These are phyloP conservation scores for Schizophyllum commune DNA, from an alignment of 1,284 basidiomycete species.

Conservation along the genomic window DNA sequence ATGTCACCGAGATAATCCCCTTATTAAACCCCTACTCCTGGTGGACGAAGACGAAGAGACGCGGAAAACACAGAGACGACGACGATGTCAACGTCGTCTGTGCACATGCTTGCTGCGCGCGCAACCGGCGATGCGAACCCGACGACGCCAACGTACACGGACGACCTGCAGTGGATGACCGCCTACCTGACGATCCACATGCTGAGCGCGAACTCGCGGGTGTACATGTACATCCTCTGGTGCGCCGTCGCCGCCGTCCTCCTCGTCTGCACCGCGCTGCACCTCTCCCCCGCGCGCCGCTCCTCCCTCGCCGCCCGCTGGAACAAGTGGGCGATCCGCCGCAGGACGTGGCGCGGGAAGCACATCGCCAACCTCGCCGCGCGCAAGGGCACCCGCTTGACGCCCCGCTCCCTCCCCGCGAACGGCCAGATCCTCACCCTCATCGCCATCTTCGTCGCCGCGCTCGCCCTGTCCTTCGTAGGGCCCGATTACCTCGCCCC, in stretches of 20 bases:
- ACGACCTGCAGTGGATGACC: slow-evolving; percentile 42
- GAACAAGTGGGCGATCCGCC: slow-evolving; percentile 44
- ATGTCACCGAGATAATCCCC: background rate
- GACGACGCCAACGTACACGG: slow-evolving; percentile 31
- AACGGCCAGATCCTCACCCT: slow-evolving; percentile 53
- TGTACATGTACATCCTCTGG: slow-evolving; percentile 51
- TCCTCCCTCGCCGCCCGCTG: slow-evolving; percentile 36
- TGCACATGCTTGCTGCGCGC: background rate
- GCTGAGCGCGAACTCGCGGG: slow-evolving; percentile 39
- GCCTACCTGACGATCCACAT: slow-evolving; percentile 47
- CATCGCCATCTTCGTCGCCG: slow-evolving; percentile 31
- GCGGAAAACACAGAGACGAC: background rate
- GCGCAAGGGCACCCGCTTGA: slow-evolving; percentile 27
- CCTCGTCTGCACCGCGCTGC: slow-evolving; percentile 28
- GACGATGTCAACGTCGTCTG: background rate
- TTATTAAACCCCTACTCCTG: background rate
- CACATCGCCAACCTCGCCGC: slow-evolving; percentile 5
- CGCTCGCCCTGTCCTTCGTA: slow-evolving; percentile 43
- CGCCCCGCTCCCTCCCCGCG: slow-evolving; percentile 48
- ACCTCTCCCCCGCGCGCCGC: slow-evolving; percentile 29
- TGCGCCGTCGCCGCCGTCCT: slow-evolving; percentile 31
- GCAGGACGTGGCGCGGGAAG: slow-evolving; percentile 18
- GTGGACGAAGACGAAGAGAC: background rate
- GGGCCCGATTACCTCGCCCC: slow-evolving; percentile 76
- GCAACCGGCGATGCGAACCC: slow-evolving; percentile 26